Conservation (phyloP, 2,329 filamentous ascomycete genomes). For the Ceratocystis albifundus region DNA sequence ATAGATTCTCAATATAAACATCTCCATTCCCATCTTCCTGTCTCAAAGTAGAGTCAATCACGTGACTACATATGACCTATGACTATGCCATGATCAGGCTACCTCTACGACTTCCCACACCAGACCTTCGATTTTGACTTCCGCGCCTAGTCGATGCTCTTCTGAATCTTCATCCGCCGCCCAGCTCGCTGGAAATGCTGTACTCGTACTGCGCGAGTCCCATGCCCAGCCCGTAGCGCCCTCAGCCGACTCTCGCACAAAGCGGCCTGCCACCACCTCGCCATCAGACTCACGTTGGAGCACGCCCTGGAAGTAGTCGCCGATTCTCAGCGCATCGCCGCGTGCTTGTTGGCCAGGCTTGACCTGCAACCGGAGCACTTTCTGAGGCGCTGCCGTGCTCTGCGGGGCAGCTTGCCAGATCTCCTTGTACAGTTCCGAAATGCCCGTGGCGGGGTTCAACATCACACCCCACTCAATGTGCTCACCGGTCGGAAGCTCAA, state of each 20-base stretch:
- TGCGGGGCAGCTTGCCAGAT: constrained; percentile 38
- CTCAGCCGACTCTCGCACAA: not conserved
- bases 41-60: not conserved
- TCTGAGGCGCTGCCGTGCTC: not conserved
- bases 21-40: too few species aligned
- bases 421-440: constrained; percentile 51
- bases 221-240: constrained; percentile 1
- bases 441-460: constrained; percentile 45
- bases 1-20: too few species aligned
- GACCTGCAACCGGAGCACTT: not conserved
- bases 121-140: constrained; percentile 1
- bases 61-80: not conserved
- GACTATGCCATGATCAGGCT: not conserved
- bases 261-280: constrained; percentile 3
- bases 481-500: constrained; percentile 31
- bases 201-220: constrained; percentile 12
- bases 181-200: constrained; percentile 10
- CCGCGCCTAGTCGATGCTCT: not conserved
- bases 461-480: constrained; percentile 49
- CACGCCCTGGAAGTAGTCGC: constrained; percentile 18
- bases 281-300: not conserved
- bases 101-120: constrained; percentile 17
- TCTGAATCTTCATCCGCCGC: constrained; percentile 6
- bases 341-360: not conserved
- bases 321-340: constrained; percentile 12